Conservation (phyloP, 2,329 filamentous ascomycete genomes). For the Fusarium palustre region DNA sequence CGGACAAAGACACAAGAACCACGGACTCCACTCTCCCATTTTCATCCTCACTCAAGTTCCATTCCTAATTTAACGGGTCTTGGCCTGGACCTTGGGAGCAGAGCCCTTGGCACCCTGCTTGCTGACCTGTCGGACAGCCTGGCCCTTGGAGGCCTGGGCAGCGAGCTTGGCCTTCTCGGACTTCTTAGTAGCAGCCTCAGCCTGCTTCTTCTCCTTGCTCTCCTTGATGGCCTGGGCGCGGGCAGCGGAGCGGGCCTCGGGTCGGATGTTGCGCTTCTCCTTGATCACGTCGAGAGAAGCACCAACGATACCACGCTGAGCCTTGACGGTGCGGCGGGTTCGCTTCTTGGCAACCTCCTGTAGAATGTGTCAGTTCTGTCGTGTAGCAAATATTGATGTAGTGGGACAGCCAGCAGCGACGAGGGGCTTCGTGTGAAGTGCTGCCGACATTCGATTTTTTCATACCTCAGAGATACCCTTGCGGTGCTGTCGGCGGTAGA, state of each 20-base stretch:
- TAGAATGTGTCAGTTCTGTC: slow-evolving; percentile 58
- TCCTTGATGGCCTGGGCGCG: slow-evolving; percentile 93
- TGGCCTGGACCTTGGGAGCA: slow-evolving; percentile 84
- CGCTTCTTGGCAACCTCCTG: slow-evolving; percentile 99
- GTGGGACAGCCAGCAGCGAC: background rate
- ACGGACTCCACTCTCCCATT: slow-evolving; percentile 53
- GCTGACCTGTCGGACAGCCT: slow-evolving; percentile 84
- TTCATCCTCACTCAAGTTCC: slow-evolving; percentile 39
- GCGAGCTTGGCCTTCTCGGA: slow-evolving; percentile 98
- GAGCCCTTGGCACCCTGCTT: slow-evolving; percentile 98
- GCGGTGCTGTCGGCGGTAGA: slow-evolving; percentile 99
- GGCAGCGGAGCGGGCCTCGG: slow-evolving; percentile 93
- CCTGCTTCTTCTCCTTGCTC: slow-evolving; percentile 98
- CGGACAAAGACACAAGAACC: slow-evolving; percentile 58
- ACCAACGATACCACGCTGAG: slow-evolving; percentile 98
- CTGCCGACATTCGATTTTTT: slow-evolving; percentile 24
- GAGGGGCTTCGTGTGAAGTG: background rate
- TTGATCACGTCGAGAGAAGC: slow-evolving; percentile 99
- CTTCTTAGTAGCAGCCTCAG: slow-evolving; percentile 92
- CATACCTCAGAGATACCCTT: slow-evolving; percentile 99
- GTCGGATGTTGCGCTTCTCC: slow-evolving; percentile 94
- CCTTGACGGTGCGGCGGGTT: slow-evolving; percentile 96
- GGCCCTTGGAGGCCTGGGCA: slow-evolving; percentile 78
- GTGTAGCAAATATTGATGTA: background rate
- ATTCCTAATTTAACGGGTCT: slow-evolving; percentile 72